phyloP scores from a whole-genome alignment of 2,329 filamentous ascomycete genomes.

The Diaporthe ampelina region DNA sequence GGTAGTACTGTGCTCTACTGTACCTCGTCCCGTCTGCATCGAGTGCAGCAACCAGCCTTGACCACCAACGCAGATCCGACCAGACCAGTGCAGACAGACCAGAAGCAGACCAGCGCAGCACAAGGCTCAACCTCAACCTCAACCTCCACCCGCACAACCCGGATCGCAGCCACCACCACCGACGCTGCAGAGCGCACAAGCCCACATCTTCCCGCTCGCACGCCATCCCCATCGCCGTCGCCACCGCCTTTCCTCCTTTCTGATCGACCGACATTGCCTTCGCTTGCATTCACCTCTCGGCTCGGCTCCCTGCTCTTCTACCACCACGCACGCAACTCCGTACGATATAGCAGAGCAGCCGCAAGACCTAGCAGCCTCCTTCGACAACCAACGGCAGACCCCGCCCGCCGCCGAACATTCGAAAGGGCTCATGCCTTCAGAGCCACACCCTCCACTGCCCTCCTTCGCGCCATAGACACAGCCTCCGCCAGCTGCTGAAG shows the following conservation, averaged over 20 bases:
- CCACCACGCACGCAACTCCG: neutral
- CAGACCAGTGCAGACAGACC: neutral
- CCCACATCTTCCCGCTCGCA: constrained; percentile 7
- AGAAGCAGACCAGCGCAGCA: neutral
- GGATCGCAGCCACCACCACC: neutral
- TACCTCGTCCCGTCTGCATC: constrained; percentile 5
- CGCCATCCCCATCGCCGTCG: constrained; percentile 15
- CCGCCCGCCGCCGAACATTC: neutral
- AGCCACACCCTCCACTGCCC: constrained; percentile 6
- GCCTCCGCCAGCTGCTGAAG: constrained; percentile 10
- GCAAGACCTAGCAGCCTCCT: neutral
- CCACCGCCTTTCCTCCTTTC: constrained; percentile 30
- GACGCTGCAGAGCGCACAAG: constrained; percentile 20
- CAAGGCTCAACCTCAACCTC: neutral
- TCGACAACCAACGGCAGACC: neutral
- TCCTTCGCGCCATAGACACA: constrained; percentile 21
- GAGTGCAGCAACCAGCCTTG: constrained; percentile 18
- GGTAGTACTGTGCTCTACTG: neutral
- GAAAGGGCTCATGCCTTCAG: constrained; percentile 21
- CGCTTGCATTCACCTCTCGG: neutral
- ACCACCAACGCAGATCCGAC: constrained; percentile 20
- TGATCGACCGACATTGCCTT: neutral
- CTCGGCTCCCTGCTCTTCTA: neutral
- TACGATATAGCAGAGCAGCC: neutral
- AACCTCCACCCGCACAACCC: neutral